Base-by-base conservation (phyloP, 2,329 filamentous ascomycete genomes). In the Nigrograna mackinnonii region DNA sequence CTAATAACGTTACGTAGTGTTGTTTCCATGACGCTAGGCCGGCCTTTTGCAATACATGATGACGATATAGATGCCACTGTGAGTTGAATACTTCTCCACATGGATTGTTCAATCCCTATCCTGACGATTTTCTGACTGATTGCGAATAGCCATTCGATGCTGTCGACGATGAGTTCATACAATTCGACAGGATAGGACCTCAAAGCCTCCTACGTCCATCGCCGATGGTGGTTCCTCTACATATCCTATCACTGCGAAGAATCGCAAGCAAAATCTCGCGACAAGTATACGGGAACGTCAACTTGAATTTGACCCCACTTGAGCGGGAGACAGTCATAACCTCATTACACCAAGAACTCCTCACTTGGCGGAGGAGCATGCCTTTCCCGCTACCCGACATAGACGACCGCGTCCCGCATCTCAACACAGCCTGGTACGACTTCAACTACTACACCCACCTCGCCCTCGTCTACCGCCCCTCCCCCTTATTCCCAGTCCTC, bases 401-500 rank as follows among this genome's bases (percentile, higher is more conserved):
- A 19, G 32, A 49, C 22, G 16, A 42, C 32, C 37, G 24, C 17
- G 72, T 77, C 1, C 73, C 73, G 2, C 74, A 76, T 41, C 55
- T 75, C 3, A 69, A 55, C 30, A 72, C 63, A 6, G 67, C 55
- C 41, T 77, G 73, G 74, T 76, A 71, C 48, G 73, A 76, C 39
- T 67, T 75, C 33, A 77, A 77, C 51, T 76, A 73, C 49, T 75
- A 76, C 47, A 73, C 67, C 0, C 73, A 77, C 36, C 51, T 75
- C 1, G 67, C 67, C 11, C 69, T 73, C 56, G 54, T 77, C 4
- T 76, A 76, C 48, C 58, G 73, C 3, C 74, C 73, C 1, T 74
- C 73, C 1, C 71, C 73, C 1, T 45, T 75, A 0, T 69, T 62
- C 17, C 72, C 72, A 2, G 61, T 59, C 1, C 52, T 72, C 18